Evolutionary conservation across 129 eudicot species (phyloP).

Genomic region (Flaveria ramosissima): DNA sequence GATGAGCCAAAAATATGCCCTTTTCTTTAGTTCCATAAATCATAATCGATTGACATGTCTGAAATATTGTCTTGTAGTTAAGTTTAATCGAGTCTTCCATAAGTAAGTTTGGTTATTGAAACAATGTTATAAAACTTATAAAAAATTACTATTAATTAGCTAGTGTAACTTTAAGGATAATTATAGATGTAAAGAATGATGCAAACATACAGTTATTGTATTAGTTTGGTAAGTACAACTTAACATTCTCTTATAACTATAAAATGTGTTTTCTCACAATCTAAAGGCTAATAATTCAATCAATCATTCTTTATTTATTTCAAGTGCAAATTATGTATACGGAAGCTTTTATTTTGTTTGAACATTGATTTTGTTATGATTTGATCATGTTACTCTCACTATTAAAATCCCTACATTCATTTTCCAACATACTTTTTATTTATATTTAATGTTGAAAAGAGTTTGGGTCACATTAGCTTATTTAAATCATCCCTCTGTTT

Average conservation of each 20-base stretch:
- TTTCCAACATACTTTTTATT: background rate
- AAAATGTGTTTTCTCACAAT: background rate
- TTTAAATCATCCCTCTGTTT: too few relatives aligned
- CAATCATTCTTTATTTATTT: background rate
- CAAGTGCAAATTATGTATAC: background rate
- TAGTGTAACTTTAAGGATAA: too few relatives aligned
- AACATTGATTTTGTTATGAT: slow-evolving; percentile 2
- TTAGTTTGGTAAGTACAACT: background rate
- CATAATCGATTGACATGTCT: too few relatives aligned
- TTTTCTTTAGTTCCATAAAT: too few relatives aligned
- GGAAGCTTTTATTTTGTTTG: background rate
- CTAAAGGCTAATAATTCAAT: background rate
- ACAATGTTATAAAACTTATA: too few relatives aligned
- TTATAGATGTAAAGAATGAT: too few relatives aligned
- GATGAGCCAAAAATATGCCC: too few relatives aligned
- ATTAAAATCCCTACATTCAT: background rate
- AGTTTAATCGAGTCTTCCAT: too few relatives aligned
- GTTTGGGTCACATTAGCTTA: background rate
- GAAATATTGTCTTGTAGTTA: too few relatives aligned
- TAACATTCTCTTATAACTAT: background rate
- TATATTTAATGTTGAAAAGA: background rate
- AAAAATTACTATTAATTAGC: too few relatives aligned
- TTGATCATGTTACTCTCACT: slow-evolving; percentile 1
- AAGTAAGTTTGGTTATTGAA: too few relatives aligned
- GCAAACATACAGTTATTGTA: background rate